These are phyloP conservation scores for Agrostemma githago DNA, from an alignment of 148 eudicot species.

Conservation along the genomic window DNA sequence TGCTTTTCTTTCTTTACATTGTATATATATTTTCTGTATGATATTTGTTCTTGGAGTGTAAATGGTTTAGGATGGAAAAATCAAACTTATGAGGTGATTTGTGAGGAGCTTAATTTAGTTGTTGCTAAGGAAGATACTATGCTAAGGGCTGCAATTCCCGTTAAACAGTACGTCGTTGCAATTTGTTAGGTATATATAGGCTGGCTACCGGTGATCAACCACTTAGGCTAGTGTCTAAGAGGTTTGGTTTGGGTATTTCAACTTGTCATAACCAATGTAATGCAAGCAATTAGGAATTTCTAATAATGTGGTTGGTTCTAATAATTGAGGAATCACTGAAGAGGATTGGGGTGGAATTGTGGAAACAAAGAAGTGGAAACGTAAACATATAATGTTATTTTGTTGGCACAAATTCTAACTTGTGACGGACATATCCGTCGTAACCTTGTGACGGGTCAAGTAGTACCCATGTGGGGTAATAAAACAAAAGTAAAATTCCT, in stretches of 20 bases:
- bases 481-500: too few species aligned
- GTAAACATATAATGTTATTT: too few species aligned
- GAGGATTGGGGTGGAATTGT: constrained; percentile 41
- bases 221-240: constrained; percentile 68
- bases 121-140: constrained; percentile 82
- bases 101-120: constrained; percentile 58
- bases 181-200: constrained; percentile 66
- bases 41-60: constrained; percentile 32
- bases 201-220: constrained; percentile 81
- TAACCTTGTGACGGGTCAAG: too few species aligned
- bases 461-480: too few species aligned
- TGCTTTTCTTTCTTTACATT: too few species aligned
- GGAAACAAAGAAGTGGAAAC: too few species aligned
- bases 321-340: constrained; percentile 44
- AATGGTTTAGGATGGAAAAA: constrained; percentile 75
- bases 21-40: too few species aligned
- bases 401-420: too few species aligned
- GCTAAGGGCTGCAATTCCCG: constrained; percentile 81
- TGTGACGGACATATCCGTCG: too few species aligned
- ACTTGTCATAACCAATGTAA: constrained; percentile 93
- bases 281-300: constrained; percentile 67
- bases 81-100: constrained; percentile 67
- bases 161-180: constrained; percentile 77
- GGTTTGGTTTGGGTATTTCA: constrained; percentile 85
- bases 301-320: constrained; percentile 68